phyloP scores from a whole-genome alignment of 1,284 basidiomycete species.

The Boletellus sp. region DNA sequence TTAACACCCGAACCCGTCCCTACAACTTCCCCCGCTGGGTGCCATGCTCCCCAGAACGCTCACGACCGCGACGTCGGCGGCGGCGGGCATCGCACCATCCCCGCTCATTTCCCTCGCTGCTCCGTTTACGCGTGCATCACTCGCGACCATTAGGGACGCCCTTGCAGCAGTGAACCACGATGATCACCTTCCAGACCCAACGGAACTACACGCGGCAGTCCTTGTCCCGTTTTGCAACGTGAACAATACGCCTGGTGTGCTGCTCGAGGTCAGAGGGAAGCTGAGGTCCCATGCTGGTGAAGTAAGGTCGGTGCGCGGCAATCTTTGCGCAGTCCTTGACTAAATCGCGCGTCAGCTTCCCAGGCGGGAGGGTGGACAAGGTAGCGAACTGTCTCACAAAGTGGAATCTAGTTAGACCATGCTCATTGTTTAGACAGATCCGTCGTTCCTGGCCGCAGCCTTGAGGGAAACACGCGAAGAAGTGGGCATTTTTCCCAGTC shows the following conservation, averaged over 20 bases:
- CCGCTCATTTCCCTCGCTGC: constrained; percentile 33
- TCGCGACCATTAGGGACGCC: constrained; percentile 38
- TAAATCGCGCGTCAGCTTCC: constrained; percentile 51
- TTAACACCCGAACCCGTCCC: not conserved
- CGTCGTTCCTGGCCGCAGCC: constrained; percentile 53
- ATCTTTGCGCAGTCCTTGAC: not conserved
- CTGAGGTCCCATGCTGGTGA: constrained; percentile 75
- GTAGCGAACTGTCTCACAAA: constrained; percentile 35
- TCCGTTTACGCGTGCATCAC: constrained; percentile 40
- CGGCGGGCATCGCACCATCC: constrained; percentile 5
- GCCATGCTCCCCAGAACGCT: constrained; percentile 28
- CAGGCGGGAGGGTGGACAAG: constrained; percentile 69
- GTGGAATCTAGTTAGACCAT: not conserved
- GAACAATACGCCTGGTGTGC: constrained; percentile 55
- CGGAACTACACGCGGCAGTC: constrained; percentile 55
- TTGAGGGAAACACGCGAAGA: constrained; percentile 75
- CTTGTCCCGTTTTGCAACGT: constrained; percentile 76
- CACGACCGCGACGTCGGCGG: constrained; percentile 13
- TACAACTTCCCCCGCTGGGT: constrained; percentile 12
- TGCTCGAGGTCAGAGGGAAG: constrained; percentile 65
- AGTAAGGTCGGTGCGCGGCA: constrained; percentile 54
- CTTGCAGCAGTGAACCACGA: constrained; percentile 28
- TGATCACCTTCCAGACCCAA: constrained; percentile 13
- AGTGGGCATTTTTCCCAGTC: constrained; percentile 53
- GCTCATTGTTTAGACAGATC: constrained; percentile 46